phyloP scores from a whole-genome alignment of 1,284 basidiomycete genomes.

The Clitocybe nebularis region DNA sequence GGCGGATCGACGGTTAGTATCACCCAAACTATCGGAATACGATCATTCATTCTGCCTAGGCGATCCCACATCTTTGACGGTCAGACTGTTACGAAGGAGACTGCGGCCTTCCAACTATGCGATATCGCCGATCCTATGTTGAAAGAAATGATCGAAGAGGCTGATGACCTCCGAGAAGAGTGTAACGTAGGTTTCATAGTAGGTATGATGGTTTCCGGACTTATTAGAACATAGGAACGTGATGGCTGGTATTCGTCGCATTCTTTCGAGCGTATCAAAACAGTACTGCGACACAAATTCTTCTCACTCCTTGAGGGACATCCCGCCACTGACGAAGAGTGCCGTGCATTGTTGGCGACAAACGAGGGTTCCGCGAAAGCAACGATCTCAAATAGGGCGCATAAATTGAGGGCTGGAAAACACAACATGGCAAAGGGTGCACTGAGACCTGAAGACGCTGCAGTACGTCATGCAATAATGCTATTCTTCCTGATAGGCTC shows the following conservation, averaged over 20 bases:
- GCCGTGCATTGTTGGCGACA: slow-evolving; percentile 54
- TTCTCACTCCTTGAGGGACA: slow-evolving; percentile 78
- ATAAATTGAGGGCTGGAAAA: slow-evolving; percentile 58
- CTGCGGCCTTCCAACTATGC: slow-evolving; percentile 89
- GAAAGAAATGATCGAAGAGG: slow-evolving; percentile 73
- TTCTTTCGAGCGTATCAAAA: slow-evolving; percentile 78
- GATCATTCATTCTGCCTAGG: slow-evolving; percentile 22
- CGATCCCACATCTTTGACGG: slow-evolving; percentile 91
- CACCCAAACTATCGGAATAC: not conserved
- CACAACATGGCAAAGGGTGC: slow-evolving; percentile 86
- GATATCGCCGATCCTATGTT: slow-evolving; percentile 88
- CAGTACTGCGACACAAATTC: slow-evolving; percentile 83
- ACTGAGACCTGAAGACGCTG: slow-evolving; percentile 72
- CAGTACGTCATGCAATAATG: slow-evolving; percentile 58
- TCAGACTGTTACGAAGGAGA: slow-evolving; percentile 68
- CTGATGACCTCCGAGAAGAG: slow-evolving; percentile 58
- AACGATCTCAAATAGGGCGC: slow-evolving; percentile 33
- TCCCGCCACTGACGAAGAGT: slow-evolving; percentile 67
- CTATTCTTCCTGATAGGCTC: slow-evolving; percentile 1
- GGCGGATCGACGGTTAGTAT: slow-evolving; percentile 27
- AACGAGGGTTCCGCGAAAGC: slow-evolving; percentile 42
- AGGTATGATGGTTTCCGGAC: too few species aligned
- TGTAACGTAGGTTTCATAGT: slow-evolving; percentile 61
- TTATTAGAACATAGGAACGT: slow-evolving; percentile 48
- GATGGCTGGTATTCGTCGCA: slow-evolving; percentile 84